phyloP scores from a whole-genome alignment of 2,329 filamentous ascomycete genomes.

The Botryotinia calthae region DNA sequence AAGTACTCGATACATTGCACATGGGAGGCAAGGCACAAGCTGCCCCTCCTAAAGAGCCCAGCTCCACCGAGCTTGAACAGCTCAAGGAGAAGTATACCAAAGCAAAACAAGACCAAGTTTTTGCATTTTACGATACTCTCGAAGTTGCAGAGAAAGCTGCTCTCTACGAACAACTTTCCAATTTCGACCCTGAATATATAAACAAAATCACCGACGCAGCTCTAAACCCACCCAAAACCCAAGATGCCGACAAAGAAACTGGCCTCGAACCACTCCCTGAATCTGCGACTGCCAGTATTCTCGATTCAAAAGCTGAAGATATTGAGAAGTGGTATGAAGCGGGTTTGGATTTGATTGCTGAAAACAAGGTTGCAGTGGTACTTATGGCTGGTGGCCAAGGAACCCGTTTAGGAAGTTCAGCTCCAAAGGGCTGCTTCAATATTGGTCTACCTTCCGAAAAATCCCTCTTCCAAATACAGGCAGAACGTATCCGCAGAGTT shows the following conservation, averaged over 20 bases:
- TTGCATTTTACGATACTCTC: constrained; percentile 84
- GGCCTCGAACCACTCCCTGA: constrained; percentile 84
- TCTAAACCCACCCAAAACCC: constrained; percentile 68
- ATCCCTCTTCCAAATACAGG: constrained; percentile 96
- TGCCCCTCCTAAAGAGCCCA: constrained; percentile 38
- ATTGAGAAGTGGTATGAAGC: constrained; percentile 79
- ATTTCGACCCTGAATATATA: constrained; percentile 82
- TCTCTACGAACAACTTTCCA: constrained; percentile 77
- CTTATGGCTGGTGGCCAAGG: constrained; percentile 98
- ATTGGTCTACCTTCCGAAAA: constrained; percentile 92
- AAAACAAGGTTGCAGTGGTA: constrained; percentile 77
- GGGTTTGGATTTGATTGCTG: constrained; percentile 62
- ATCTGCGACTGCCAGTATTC: constrained; percentile 80
- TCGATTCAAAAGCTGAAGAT: constrained; percentile 79
- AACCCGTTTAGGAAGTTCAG: constrained; percentile 89
- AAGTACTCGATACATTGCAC: constrained; percentile 48
- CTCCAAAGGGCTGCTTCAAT: constrained; percentile 95
- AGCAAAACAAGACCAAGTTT: constrained; percentile 77
- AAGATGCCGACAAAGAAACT: constrained; percentile 37
- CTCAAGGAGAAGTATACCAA: constrained; percentile 71
- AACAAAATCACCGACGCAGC: constrained; percentile 82
- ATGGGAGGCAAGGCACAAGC: constrained; percentile 35
- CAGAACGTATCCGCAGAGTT: constrained; percentile 84
- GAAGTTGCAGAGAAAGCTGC: constrained; percentile 67
- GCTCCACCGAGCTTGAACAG: constrained; percentile 43